Percentiles rank a stretch among this genome's conserved stretches.
phyloP scores from a whole-genome alignment of 768 basidiomycete species.

The Rhodosporidiobolus odoratus region DNA sequence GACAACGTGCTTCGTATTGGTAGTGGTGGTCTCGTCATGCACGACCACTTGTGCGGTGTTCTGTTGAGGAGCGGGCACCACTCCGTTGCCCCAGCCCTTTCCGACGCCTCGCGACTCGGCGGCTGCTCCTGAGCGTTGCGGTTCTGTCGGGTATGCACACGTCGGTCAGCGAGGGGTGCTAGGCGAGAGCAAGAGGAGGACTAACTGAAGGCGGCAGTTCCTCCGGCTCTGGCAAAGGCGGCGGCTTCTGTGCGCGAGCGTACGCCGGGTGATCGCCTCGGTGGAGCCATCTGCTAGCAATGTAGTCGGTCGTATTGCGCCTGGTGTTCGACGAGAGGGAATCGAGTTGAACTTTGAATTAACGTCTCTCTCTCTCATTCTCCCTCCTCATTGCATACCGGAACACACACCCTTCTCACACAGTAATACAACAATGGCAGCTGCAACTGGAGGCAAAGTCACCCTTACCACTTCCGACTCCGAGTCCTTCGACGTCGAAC shows the following conservation, averaged over 20 bases:
- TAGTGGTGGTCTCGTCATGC: background rate
- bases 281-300: too few species aligned
- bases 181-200: background rate
- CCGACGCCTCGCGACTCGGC: background rate
- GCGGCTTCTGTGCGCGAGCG: background rate
- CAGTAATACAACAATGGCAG: background rate
- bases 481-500: constrained; percentile 87
- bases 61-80: background rate
- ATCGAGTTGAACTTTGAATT: background rate
- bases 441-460: constrained; percentile 55
- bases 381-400: background rate
- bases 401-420: background rate
- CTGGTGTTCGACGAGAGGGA: too few species aligned
- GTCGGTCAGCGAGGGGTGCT: background rate
- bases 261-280: too few species aligned
- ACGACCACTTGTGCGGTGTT: too few species aligned
- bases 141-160: background rate
- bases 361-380: background rate
- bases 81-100: constrained; percentile 2
- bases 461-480: constrained; percentile 90
- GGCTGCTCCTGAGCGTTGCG: background rate
- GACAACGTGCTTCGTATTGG: background rate
- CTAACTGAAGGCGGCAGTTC: background rate
- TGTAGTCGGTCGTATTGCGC: too few species aligned
- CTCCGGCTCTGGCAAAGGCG: background rate